A percentile compares a stretch with the other conserved stretches of the same genome.
Conservation (phyloP, 2,329 filamentous ascomycete species). For the Beauveria asiatica region DNA sequence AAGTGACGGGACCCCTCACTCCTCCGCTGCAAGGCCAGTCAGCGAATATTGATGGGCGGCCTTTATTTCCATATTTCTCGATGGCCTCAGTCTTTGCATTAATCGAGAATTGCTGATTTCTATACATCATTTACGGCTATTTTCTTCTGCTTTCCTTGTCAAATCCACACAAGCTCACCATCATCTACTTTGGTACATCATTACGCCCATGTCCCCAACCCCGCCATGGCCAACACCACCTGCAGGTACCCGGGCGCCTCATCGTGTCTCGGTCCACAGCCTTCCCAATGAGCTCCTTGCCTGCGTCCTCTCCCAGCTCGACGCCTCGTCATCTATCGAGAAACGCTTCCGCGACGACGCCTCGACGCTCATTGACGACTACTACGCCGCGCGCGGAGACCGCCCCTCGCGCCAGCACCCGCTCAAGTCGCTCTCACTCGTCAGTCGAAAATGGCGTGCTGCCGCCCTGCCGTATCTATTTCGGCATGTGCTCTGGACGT, state of each 20-base stretch:
- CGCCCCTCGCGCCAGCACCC: constrained; percentile 11
- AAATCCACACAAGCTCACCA: no score
- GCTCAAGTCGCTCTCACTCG: constrained; percentile 49
- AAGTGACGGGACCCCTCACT: no score
- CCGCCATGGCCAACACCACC: not conserved
- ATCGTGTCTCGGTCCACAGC: constrained; percentile 17
- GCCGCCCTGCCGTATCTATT: constrained; percentile 49
- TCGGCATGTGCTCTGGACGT: constrained; percentile 38
- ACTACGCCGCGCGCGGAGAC: constrained; percentile 22
- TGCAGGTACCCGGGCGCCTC: not conserved
- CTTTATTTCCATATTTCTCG: no score
- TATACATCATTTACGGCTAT: no score
- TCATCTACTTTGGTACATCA: no score
- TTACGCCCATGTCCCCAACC: not conserved
- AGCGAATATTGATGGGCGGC: no score
- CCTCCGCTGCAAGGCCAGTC: no score
- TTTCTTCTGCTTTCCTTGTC: no score
- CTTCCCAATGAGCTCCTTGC: constrained; percentile 55
- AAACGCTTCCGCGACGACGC: constrained; percentile 35
- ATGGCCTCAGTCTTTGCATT: no score
- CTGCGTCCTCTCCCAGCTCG: constrained; percentile 48
- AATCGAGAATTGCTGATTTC: no score
- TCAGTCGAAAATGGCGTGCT: constrained; percentile 44
- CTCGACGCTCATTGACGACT: constrained; percentile 36
- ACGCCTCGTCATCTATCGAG: constrained; percentile 39